phyloP scores from a whole-genome alignment of 441 rosid species.

The Bruguiera hainesii region DNA sequence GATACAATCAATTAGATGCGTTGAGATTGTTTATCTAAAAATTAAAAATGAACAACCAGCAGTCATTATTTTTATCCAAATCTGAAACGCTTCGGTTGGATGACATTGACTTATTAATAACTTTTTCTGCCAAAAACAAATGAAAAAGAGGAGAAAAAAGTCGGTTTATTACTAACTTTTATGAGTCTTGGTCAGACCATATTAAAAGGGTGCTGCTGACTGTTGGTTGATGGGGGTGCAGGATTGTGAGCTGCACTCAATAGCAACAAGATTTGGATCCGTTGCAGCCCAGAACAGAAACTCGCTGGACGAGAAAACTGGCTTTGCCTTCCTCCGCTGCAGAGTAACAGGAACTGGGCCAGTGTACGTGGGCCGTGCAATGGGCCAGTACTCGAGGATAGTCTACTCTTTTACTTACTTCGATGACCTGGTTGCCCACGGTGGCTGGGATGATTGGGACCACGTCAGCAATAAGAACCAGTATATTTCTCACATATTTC shows the following conservation, averaged over 20 bases:
- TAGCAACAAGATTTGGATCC: slow-evolving; percentile 85
- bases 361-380: slow-evolving; percentile 81
- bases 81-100: no score
- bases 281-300: slow-evolving; percentile 81
- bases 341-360: slow-evolving; percentile 80
- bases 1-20: background rate
- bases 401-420: slow-evolving; percentile 83
- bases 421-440: slow-evolving; percentile 76
- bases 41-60: no score
- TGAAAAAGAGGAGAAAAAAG: no score
- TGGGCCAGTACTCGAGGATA: slow-evolving; percentile 93
- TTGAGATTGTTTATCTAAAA: no score
- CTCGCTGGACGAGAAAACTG: slow-evolving; percentile 80
- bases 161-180: no score
- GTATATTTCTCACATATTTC: slow-evolving; percentile 26
- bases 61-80: no score
- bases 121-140: no score
- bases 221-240: slow-evolving; percentile 20
- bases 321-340: slow-evolving; percentile 74
- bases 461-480: slow-evolving; percentile 78
- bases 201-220: slow-evolving; percentile 5
- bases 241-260: slow-evolving; percentile 90
- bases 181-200: background rate
- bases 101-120: no score
- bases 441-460: slow-evolving; percentile 99